Evolutionary conservation across 768 basidiomycete species (phyloP), one percentile per base, ranked within the genome.

Genomic region (Sistotremastrum niveocremeum): DNA sequence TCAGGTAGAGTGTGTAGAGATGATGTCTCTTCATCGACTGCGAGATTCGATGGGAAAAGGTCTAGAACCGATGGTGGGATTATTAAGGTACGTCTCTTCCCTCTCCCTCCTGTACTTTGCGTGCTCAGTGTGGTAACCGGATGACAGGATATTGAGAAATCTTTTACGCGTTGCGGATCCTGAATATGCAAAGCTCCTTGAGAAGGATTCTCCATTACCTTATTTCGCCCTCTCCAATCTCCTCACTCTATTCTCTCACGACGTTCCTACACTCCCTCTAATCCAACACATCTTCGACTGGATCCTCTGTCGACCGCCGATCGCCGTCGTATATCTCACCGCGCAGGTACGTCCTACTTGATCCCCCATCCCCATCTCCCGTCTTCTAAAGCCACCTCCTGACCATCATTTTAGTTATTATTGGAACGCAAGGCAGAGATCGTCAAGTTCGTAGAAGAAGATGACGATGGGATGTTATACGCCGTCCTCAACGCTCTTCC

Each of bases 201-300:
- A 85, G 63, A 65, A 62, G 84, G 74, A 71, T 30, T 76, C 84
- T 0, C 85, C 84, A 0, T 68, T 93, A 1, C 91, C 91, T 0
- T 94, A 89, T 57, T 87, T 83, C 58, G 86, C 90, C 0, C 73
- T 97, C 11, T 86, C 89, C 4, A 86, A 90, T 63, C 75, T 95
- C 33, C 68, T 97, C 34, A 94, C 90, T 0, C 72, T 94, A 32
- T 90, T 97, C 65, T 79, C 91, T 7, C 91, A 97, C 60, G 90
- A 95, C 54, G 73, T 90, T 47, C 87, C 91, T 6, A 85, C 84
- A 2, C 72, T 94, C n/a, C 74, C 82, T 4, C 77, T 91, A 36
- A 84, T 90, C 30, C 90, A 94, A 58, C 83, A 90, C 51, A 76
- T 90, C 41, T 97, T 94, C 61, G 91, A 97, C 62, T 97, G 80